These are phyloP conservation scores for Irpex rosettiformis DNA, from an alignment of 1,284 basidiomycete genomes.

Conservation along the genomic window DNA sequence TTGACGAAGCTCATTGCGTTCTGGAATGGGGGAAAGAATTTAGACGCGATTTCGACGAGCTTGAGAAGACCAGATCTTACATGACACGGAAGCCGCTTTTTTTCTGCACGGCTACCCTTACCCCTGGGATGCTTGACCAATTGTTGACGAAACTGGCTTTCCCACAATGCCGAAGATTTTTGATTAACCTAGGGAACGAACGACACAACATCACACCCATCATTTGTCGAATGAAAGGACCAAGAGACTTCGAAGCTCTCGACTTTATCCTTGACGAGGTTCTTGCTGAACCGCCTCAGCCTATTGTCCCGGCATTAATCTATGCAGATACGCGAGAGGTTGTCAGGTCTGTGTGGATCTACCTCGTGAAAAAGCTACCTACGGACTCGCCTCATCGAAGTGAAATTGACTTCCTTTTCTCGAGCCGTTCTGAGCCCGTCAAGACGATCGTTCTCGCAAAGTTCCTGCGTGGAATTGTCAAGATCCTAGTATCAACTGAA, in stretches of 20 bases:
- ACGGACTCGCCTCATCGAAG: background rate
- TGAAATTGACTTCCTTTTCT: constrained; percentile 3
- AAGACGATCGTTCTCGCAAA: constrained; percentile 3
- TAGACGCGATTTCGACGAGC: constrained; percentile 16
- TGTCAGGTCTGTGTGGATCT: background rate
- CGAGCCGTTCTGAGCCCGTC: background rate
- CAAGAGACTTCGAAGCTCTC: constrained; percentile 1
- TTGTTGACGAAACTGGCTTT: constrained; percentile 8
- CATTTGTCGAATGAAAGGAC: constrained; percentile 7
- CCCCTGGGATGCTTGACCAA: constrained; percentile 6
- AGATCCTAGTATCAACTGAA: constrained; percentile 14
- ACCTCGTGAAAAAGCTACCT: background rate
- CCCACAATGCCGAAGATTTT: background rate
- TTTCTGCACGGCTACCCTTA: constrained; percentile 19
- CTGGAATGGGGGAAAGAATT: constrained; percentile 27
- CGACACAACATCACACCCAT: constrained; percentile 15
- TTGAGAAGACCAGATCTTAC: constrained; percentile 16
- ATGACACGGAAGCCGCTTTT: constrained; percentile 13
- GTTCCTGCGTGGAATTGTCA: constrained; percentile 8
- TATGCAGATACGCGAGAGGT: background rate
- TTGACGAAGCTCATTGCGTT: constrained; percentile 34
- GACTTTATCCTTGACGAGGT: background rate
- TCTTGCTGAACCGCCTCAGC: background rate
- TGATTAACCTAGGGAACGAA: constrained; percentile 21
- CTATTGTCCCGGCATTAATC: background rate